These are phyloP conservation scores for Tripidium arundinaceum DNA, from an alignment of 202 grass and related monocot genomes.

Conservation along the genomic window DNA sequence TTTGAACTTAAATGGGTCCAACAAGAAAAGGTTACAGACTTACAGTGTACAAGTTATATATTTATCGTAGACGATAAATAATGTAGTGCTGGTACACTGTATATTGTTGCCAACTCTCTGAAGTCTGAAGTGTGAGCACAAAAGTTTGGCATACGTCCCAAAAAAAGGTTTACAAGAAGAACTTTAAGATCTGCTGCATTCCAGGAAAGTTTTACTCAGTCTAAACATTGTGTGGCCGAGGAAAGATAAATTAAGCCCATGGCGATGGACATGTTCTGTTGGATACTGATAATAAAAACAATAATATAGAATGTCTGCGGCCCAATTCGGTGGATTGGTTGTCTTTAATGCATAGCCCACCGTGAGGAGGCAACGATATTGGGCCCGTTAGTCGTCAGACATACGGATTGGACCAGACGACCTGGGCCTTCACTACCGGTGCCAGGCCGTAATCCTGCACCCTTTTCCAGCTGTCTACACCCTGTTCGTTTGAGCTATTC, in stretches of 20 bases:
- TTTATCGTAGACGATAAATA: background rate
- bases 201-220: background rate
- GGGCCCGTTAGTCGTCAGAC: background rate
- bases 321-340: background rate
- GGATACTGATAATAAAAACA: background rate
- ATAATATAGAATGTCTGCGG: background rate
- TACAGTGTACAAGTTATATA: background rate
- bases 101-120: background rate
- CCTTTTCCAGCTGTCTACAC: no score
- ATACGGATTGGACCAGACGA: background rate
- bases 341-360: background rate
- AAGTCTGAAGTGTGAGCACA: no score
- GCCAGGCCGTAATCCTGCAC: no score
- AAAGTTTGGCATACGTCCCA: no score
- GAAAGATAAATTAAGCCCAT: no score
- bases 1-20: background rate
- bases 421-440: no score
- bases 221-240: no score
- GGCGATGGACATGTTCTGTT: background rate
- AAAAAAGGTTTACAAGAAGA: no score
- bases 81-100: background rate
- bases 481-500: no score
- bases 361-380: background rate
- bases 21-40: background rate
- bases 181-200: background rate